Base-by-base conservation (phyloP, 176 grass and related monocot genomes). In the Stipa capillata region DNA sequence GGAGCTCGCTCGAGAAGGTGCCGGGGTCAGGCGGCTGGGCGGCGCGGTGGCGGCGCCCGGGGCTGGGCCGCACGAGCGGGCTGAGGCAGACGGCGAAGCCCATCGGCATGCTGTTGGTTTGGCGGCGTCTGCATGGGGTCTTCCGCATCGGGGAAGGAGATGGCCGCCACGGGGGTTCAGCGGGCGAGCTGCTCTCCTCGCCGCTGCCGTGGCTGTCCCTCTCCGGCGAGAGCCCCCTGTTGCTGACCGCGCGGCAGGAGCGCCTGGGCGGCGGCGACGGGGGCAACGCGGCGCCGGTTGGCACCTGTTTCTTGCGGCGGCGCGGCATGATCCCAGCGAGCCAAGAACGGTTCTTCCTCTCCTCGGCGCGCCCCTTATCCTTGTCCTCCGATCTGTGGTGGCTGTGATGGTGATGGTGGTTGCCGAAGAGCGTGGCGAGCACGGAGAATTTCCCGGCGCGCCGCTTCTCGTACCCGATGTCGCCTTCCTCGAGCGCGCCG, bases 1-100 rank as follows among this genome's bases (percentile, higher is more conserved):
- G 81, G 69, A 97, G 82, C 39, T 97, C 94, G 69, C 53, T 44
- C 16, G 84, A 89, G 84, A 91, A 89, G 54, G 54, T 18, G 17
- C 58, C 55, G 10, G 49, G 24, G 39, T 85, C 87, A 6, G 81
- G 52, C 64, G 66, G 84, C 29, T 94, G 94, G 51, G 33, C 69
- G 31, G 31, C 41, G 57, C 84, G 87, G 76, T 73, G 88, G 71
- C 54, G 77, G 53, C 70, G 87, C 1, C 82, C 76, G 23, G 91
- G 91, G 82, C 84, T 89, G 37, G 94, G 91, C 76, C 91, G 62
- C 67, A 97, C 87, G 3, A 94, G 94, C 60, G 94, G 94, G 76
- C 94, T 97, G 73, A 97, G 87, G 84, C 89, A 97, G 60, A 94
- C 79, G 17, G 89, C 82, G 41, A 94, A 88, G 6, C 93, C 93